Conservation (phyloP, 371 early-diverging fungal genomes). For the Mortierella sp. region DNA sequence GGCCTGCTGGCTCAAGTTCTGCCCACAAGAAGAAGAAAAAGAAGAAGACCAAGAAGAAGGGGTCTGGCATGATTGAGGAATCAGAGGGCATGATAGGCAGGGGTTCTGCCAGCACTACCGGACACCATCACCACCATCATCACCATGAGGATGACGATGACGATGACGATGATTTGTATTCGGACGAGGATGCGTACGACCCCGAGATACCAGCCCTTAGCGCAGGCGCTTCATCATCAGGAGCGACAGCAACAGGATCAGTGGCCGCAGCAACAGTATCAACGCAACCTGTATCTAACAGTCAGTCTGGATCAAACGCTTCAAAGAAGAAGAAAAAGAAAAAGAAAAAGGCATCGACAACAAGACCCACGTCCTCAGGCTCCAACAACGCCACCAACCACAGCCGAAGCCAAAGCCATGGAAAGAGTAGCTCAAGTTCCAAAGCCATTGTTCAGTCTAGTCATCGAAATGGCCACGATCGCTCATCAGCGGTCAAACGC, state of each 20-base stretch:
- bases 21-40: conserved; percentile 54
- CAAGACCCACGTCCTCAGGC: conserved; percentile 7
- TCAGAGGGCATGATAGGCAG: conserved; percentile 15
- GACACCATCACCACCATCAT: conserved; percentile 27
- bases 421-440: conserved; percentile 15
- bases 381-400: conserved; percentile 18
- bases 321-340: conserved; percentile 63
- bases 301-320: conserved; percentile 20
- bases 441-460: conserved; percentile 26
- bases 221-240: conserved; percentile 21
- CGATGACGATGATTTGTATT: conserved; percentile 54
- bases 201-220: conserved; percentile 47
- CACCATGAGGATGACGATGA: conserved; percentile 52
- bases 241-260: conserved; percentile 8
- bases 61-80: conserved; percentile 38
- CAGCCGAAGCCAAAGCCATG: conserved; percentile 26
- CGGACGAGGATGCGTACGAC: conserved; percentile 58
- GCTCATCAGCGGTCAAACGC: conserved; percentile 37
- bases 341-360: conserved; percentile 55
- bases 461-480: conserved; percentile 45
- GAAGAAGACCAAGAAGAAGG: conserved; percentile 49
- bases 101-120: not conserved
- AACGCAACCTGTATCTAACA: conserved; percentile 12
- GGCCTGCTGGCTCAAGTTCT: conserved; percentile 13
- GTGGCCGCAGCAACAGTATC: conserved; percentile 8